Evolutionary conservation across 148 eudicot species (phyloP).

Genomic region (Salicornia ramosissima): DNA sequence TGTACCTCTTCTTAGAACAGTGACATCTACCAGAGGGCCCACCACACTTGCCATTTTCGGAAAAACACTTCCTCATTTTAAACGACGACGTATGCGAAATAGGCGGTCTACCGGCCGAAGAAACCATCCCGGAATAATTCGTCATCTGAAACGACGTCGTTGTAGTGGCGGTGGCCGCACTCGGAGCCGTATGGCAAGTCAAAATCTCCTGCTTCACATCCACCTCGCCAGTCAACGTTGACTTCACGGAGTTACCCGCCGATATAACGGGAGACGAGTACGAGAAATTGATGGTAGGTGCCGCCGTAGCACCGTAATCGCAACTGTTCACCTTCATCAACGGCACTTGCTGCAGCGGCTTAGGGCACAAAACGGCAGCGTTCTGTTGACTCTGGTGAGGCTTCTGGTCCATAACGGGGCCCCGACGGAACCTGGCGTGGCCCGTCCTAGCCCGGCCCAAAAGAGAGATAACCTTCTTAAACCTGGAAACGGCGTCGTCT

Average conservation of each 20-base stretch:
- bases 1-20: conserved; percentile 84
- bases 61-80: conserved; percentile 64
- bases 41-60: conserved; percentile 79
- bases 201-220: conserved; percentile 25
- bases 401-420: conserved; percentile 12
- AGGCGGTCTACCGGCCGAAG: conserved; percentile 66
- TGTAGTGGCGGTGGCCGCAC: background rate
- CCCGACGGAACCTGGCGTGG: conserved; percentile 78
- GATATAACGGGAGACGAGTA: conserved; percentile 51
- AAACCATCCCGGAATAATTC: conserved; percentile 36
- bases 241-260: conserved; percentile 45
- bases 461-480: conserved; percentile 72
- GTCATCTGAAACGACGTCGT: conserved; percentile 46
- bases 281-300: conserved; percentile 53
- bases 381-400: background rate
- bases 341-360: conserved; percentile 68
- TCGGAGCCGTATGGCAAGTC: background rate
- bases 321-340: background rate
- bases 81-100: conserved; percentile 52
- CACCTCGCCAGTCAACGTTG: conserved; percentile 66
- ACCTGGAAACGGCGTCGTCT: conserved; percentile 58
- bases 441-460: conserved; percentile 66
- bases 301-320: conserved; percentile 4
- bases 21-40: conserved; percentile 76
- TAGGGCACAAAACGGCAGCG: conserved; percentile 49